Conservation (phyloP, 177 flowering plant species). For the Tripterygium wilfordii region DNA sequence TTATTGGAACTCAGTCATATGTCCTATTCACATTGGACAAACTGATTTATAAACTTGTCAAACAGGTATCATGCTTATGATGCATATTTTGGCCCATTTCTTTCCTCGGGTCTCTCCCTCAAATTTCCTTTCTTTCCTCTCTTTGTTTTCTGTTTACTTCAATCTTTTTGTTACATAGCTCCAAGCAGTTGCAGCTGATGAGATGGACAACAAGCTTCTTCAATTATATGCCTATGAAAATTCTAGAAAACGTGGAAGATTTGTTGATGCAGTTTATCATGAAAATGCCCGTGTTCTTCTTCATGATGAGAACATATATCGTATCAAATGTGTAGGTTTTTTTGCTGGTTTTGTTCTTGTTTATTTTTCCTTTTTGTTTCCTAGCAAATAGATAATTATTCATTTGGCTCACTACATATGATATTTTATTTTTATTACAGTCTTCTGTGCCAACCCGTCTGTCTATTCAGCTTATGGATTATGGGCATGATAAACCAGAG, state of each 20-base stretch:
- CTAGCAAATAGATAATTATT: too few species aligned
- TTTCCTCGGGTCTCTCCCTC: too few species aligned
- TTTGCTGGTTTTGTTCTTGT: background rate
- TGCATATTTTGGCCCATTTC: too few species aligned
- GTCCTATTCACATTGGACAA: slow-evolving; percentile 91
- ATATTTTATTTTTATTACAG: slow-evolving; percentile 35
- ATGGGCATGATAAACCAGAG: slow-evolving; percentile 82
- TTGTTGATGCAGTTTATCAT: slow-evolving; percentile 71
- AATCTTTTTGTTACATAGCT: slow-evolving; percentile 53
- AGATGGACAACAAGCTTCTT: slow-evolving; percentile 86
- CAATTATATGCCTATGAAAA: slow-evolving; percentile 88
- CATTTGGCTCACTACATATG: too few species aligned
- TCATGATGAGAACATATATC: slow-evolving; percentile 83
- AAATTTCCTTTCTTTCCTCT: background rate
- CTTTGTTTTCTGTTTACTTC: too few species aligned
- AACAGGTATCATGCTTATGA: slow-evolving; percentile 50
- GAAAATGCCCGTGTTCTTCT: slow-evolving; percentile 85
- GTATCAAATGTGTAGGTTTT: slow-evolving; percentile 86
- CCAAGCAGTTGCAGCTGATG: slow-evolving; percentile 76
- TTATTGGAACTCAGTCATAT: slow-evolving; percentile 91
- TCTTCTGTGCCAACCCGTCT: slow-evolving; percentile 46
- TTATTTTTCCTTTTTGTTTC: background rate
- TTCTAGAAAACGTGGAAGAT: slow-evolving; percentile 61
- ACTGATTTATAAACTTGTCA: slow-evolving; percentile 79
- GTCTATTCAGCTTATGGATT: slow-evolving; percentile 85